phyloP scores from a whole-genome alignment of 345 rosid species.

The Citrus reticulata region DNA sequence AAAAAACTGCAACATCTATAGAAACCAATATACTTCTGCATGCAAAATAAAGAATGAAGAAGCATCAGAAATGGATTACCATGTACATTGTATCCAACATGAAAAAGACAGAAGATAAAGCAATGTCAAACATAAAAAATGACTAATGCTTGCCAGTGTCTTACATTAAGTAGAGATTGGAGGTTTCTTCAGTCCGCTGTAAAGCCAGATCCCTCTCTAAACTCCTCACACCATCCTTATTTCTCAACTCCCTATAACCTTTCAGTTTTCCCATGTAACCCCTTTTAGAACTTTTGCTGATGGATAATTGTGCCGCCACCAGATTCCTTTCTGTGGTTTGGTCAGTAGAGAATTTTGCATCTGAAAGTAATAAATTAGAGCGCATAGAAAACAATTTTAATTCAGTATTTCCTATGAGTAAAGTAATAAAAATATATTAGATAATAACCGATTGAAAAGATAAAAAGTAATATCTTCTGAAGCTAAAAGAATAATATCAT shows the following conservation, averaged over 20 bases:
- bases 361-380: conserved; percentile 16
- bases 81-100: background rate
- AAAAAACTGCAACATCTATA: conserved; percentile 68
- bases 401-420: background rate
- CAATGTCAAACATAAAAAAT: background rate
- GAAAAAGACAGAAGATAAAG: background rate
- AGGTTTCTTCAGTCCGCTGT: conserved; percentile 42
- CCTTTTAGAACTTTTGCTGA: conserved; percentile 13
- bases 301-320: conserved; percentile 19
- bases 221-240: conserved; percentile 12
- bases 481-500: background rate
- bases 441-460: background rate
- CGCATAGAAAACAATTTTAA: background rate
- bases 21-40: conserved; percentile 71
- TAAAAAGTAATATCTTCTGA: background rate
- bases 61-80: background rate
- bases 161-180: conserved; percentile 70
- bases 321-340: conserved; percentile 19
- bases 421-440: background rate
- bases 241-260: conserved; percentile 15
- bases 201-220: conserved; percentile 23
- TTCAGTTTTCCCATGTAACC: conserved; percentile 21
- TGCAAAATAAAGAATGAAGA: conserved; percentile 9
- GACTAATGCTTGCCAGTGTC: conserved; percentile 6
- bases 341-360: conserved; percentile 23